Base-by-base conservation (phyloP, 169 alveolate genomes). In the Condylostoma magnum region DNA sequence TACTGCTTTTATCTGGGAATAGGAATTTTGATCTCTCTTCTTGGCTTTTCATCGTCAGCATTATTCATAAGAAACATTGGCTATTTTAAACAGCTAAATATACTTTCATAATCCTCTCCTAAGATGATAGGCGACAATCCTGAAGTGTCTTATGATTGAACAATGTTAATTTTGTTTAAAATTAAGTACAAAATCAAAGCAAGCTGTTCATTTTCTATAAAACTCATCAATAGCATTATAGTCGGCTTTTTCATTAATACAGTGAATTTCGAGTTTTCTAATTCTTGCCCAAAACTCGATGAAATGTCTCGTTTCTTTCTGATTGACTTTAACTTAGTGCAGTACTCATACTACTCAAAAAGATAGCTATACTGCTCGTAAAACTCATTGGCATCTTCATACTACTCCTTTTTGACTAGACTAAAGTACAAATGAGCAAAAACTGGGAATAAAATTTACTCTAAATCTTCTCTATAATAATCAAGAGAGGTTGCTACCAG, bases 31-130 rank as follows among this genome's bases (percentile, higher is more conserved):
- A 67, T 12, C 8, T 50, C 53, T 28, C 48, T 28, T n/a, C 53
- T 34, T 33, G 15, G 30, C n/a, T 67, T 71, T 18, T 67, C 75
- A 12, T 67, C 76, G 6, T 8, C 12, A 10, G n/a, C 18, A 0
- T 20, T 22, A 41, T 6, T 41, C 31, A 60, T 38, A 41, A 31
- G 6, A n/a, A 60, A 60, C 36, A n/a, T 8, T 15, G 57, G 12
- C 58, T n/a, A n/a, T n/a, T n/a, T n/a, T n/a, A n/a, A n/a, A n/a
- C 34, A 38, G 52, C 43, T 38, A 18, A 20, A 10, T 12, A 18
- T 2, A 36, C 15, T 18, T 34, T n/a, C 69, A 20, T 15, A 48
- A 50, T n/a, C 31, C 28, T 67, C 76, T 25, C 52, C 57, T 20
- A 50, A 2, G 2, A 52, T 22, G 8, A 52, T 41, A 10, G 76